These are phyloP conservation scores for Lizonia empirigonia DNA, from an alignment of 2,329 filamentous ascomycete genomes.

Conservation along the genomic window DNA sequence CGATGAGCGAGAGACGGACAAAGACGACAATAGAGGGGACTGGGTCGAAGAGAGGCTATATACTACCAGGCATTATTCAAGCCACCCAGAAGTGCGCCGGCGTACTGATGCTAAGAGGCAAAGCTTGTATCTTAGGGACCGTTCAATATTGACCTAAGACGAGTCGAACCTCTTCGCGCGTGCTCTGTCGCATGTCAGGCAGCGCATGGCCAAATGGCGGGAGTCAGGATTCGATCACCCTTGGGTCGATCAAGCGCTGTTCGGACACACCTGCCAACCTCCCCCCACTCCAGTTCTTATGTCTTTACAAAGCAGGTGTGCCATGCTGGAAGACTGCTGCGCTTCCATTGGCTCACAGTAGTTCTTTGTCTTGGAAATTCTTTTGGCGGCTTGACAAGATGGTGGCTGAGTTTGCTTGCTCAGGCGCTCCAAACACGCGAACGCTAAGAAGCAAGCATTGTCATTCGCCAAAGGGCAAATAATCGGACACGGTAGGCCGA, in stretches of 20 bases:
- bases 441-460: constrained; percentile 13
- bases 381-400: constrained; percentile 15
- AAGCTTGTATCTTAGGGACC: constrained; percentile 15
- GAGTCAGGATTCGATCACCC: constrained; percentile 11
- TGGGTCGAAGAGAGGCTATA: constrained; percentile 15
- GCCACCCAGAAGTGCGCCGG: constrained; percentile 10
- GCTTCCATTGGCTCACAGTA: neutral
- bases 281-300: neutral
- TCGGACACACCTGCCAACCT: constrained; percentile 9
- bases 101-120: constrained; percentile 12
- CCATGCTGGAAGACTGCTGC: neutral
- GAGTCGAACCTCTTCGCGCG: constrained; percentile 15
- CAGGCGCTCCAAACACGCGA: constrained; percentile 16
- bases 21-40: constrained; percentile 1
- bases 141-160: constrained; percentile 16
- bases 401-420: constrained; percentile 11
- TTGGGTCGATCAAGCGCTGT: constrained; percentile 15
- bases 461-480: constrained; percentile 9
- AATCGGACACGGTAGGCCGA: constrained; percentile 8
- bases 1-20: constrained; percentile 10
- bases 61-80: constrained; percentile 6
- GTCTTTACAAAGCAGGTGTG: constrained; percentile 7
- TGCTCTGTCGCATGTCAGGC: constrained; percentile 14
- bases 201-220: constrained; percentile 16
- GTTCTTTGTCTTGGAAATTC: constrained; percentile 10